Conservation (phyloP, 169 alveolate species). For the Eimeria brunetti region DNA sequence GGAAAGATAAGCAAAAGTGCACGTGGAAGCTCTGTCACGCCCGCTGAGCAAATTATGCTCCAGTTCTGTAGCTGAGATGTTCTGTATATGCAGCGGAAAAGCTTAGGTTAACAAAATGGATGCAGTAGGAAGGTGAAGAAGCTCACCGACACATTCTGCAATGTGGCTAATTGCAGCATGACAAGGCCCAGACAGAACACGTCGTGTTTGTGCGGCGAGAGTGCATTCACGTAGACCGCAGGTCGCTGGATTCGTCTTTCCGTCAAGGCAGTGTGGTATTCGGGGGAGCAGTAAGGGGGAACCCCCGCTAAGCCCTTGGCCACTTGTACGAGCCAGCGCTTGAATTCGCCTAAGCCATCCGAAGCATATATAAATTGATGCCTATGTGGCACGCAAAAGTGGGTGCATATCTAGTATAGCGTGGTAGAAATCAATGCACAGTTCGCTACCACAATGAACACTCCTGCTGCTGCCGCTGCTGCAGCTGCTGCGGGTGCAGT, state of each 20-base stretch:
- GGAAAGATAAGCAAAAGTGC: neutral
- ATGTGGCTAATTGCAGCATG: slow-evolving; percentile 68
- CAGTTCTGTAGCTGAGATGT: neutral
- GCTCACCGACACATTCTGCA: slow-evolving; percentile 79
- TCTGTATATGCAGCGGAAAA: neutral
- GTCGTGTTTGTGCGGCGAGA: slow-evolving; percentile 77
- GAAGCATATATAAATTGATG: neutral
- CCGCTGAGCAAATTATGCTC: neutral
- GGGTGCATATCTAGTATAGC: neutral
- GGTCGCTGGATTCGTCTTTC: slow-evolving; percentile 68
- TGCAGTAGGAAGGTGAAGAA: neutral
- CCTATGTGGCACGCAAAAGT: neutral
- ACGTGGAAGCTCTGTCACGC: neutral
- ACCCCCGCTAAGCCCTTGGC: slow-evolving; percentile 68
- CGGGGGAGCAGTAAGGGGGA: slow-evolving; percentile 76
- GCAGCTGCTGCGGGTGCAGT: too few species aligned
- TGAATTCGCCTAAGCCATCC: slow-evolving; percentile 66
- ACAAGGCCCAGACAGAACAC: slow-evolving; percentile 78
- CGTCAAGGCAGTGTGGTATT: slow-evolving; percentile 59
- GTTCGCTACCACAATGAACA: neutral
- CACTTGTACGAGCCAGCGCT: slow-evolving; percentile 78
- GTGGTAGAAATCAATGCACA: neutral
- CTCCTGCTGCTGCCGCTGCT: neutral
- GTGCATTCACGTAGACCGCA: slow-evolving; percentile 34
- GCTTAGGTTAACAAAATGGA: neutral